These are phyloP conservation scores for Trypanosoma platydactyli DNA, from an alignment of 208 protist genomes.

Conservation along the genomic window DNA sequence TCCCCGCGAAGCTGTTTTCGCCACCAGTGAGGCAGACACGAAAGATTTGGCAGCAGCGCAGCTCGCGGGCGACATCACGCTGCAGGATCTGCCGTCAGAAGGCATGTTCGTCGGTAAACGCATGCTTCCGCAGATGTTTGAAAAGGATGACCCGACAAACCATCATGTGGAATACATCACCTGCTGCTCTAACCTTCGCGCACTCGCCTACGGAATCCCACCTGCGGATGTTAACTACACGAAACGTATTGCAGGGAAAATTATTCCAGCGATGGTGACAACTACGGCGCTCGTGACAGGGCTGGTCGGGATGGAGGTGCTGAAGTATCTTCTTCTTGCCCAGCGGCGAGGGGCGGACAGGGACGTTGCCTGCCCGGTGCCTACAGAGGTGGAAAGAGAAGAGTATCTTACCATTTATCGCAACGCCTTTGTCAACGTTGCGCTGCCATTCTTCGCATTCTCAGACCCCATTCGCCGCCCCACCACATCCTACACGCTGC, in stretches of 20 bases:
- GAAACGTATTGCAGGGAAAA: slow-evolving; percentile 96
- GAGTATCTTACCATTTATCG: slow-evolving; percentile 80
- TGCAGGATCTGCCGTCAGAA: slow-evolving; percentile 50
- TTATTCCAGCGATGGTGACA: slow-evolving; percentile 99
- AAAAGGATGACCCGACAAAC: slow-evolving; percentile 95
- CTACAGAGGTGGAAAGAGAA: slow-evolving; percentile 34
- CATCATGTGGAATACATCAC: slow-evolving; percentile 95
- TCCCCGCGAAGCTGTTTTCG: slow-evolving; percentile 64
- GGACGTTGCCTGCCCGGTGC: slow-evolving; percentile 18
- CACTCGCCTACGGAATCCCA: slow-evolving; percentile 91
- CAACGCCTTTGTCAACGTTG: slow-evolving; percentile 98
- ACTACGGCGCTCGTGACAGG: slow-evolving; percentile 99
- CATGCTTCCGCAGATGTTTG: slow-evolving; percentile 84
- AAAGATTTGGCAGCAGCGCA: slow-evolving; percentile 28
- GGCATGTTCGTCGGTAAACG: slow-evolving; percentile 38
- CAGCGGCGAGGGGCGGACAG: slow-evolving; percentile 35
- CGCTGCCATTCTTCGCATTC: slow-evolving; percentile 96
- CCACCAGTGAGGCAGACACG: slow-evolving; percentile 78
- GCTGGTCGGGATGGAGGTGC: slow-evolving; percentile 96
- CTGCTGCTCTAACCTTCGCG: slow-evolving; percentile 91
- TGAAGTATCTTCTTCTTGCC: slow-evolving; percentile 92
- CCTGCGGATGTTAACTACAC: slow-evolving; percentile 71
- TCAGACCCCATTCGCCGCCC: slow-evolving; percentile 93
- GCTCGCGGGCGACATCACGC: slow-evolving; percentile 35
- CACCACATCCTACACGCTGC: slow-evolving; percentile 49